Conservation (phyloP, 345 rosid genomes). For the Viola odorata region DNA sequence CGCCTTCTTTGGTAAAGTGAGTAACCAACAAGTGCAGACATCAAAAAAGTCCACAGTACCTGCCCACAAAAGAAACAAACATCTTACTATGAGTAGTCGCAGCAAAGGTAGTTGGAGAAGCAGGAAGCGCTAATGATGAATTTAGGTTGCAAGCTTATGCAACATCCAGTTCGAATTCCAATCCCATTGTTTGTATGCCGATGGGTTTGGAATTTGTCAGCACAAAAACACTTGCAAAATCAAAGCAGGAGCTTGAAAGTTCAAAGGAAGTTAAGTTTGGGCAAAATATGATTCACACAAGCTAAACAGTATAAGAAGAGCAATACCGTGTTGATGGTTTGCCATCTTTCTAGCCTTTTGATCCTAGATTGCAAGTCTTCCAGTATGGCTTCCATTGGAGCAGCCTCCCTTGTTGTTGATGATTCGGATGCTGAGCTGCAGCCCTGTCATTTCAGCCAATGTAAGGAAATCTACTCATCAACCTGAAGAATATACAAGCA, state of each 20-base stretch:
- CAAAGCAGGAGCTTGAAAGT: background rate
- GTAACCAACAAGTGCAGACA: constrained; percentile 95
- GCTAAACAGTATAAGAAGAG: background rate
- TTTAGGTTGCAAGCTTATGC: no score
- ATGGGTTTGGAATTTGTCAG: background rate
- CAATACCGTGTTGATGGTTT: constrained; percentile 79
- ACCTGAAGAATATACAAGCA: background rate
- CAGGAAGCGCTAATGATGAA: no score
- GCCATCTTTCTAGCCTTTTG: constrained; percentile 87
- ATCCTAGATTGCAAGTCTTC: constrained; percentile 91
- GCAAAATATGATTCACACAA: background rate
- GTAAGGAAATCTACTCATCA: background rate
- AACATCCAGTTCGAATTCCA: background rate
- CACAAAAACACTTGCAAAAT: background rate
- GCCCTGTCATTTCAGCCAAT: constrained; percentile 41
- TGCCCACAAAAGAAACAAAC: constrained; percentile 17
- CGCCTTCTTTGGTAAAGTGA: constrained; percentile 91
- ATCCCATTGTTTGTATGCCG: background rate
- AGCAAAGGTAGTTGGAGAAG: no score
- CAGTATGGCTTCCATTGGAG: constrained; percentile 61
- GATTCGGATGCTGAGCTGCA: constrained; percentile 69
- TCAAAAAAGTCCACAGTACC: constrained; percentile 95
- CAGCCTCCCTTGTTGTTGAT: constrained; percentile 61
- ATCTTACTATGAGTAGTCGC: no score
- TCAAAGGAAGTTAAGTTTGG: background rate